Percentiles rank a stretch among this genome's conserved stretches.
Evolutionary conservation across 805 yeast species (phyloP).

Genomic region (Starmera dryadoides): DNA sequence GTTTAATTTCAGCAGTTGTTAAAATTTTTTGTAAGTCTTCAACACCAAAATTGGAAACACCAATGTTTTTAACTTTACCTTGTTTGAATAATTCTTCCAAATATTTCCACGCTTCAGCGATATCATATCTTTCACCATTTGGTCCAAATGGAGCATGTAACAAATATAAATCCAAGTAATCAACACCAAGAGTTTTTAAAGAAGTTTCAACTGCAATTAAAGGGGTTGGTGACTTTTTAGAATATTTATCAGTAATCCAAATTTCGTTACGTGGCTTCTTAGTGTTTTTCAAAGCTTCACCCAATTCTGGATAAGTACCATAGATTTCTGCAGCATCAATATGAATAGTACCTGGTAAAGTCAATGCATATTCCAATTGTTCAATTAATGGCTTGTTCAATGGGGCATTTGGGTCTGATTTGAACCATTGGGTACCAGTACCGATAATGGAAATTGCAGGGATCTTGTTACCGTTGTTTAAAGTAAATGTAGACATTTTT

Average conservation of each 20-base stretch:
- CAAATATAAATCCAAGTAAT: conserved; percentile 46
- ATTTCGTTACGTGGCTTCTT: conserved; percentile 40
- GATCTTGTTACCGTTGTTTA: conserved; percentile 29
- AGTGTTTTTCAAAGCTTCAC: conserved; percentile 35
- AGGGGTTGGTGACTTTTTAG: conserved; percentile 28
- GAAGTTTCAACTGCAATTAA: conserved; percentile 31
- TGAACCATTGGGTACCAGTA: conserved; percentile 54
- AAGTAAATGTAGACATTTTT: not conserved
- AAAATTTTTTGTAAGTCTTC: conserved; percentile 37
- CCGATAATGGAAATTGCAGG: conserved; percentile 49
- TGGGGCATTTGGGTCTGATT: conserved; percentile 18
- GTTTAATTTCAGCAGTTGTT: conserved; percentile 31
- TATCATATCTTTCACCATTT: conserved; percentile 27
- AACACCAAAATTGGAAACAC: conserved; percentile 53
- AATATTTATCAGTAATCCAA: conserved; percentile 50
- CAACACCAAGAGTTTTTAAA: conserved; percentile 31
- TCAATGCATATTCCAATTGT: conserved; percentile 24
- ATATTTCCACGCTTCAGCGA: conserved; percentile 45
- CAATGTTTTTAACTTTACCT: conserved; percentile 51
- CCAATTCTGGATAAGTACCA: conserved; percentile 45
- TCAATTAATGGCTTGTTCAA: conserved; percentile 26
- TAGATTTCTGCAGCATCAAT: conserved; percentile 55
- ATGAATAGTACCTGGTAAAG: conserved; percentile 43
- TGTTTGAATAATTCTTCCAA: conserved; percentile 39
- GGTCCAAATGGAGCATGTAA: conserved; percentile 37